Conservation (phyloP, 768 basidiomycete genomes). For the Harrya chromipes region DNA sequence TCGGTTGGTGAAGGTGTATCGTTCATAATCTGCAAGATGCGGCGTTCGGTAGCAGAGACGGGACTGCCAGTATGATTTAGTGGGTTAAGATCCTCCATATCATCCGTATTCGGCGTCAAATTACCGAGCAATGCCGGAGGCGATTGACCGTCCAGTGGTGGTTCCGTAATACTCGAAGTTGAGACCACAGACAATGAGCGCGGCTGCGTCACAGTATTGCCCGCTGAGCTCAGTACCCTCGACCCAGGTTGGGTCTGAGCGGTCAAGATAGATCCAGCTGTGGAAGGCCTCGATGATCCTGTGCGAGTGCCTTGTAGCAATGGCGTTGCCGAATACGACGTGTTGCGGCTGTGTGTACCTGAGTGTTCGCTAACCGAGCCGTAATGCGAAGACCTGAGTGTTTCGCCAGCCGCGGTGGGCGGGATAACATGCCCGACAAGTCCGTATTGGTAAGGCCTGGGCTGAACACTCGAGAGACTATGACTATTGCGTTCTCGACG, state of each 20-base stretch:
- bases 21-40: conserved; percentile 29
- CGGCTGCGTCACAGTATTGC: conserved; percentile 6
- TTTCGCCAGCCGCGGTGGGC: conserved; percentile 28
- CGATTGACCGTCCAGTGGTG: conserved; percentile 1
- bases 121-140: conserved; percentile 1
- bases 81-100: conserved; percentile 14
- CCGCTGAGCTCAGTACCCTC: conserved; percentile 4
- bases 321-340: conserved; percentile 25
- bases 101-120: conserved; percentile 23
- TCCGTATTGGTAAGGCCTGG: conserved; percentile 62
- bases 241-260: conserved; percentile 19
- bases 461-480: conserved; percentile 35
- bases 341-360: conserved; percentile 21
- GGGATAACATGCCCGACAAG: conserved; percentile 46
- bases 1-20: conserved; percentile 22
- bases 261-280: conserved; percentile 40
- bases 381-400: conserved; percentile 35
- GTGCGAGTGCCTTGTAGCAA: conserved; percentile 18
- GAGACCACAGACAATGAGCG: conserved; percentile 24
- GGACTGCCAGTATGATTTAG: conserved; percentile 22
- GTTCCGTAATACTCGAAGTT: conserved; percentile 10
- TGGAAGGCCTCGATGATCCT: conserved; percentile 40
- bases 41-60: conserved; percentile 18
- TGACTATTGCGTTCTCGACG: conserved; percentile 23
- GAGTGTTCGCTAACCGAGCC: conserved; percentile 20